These are phyloP conservation scores for Seiridium cupressi DNA, from an alignment of 2,329 filamentous ascomycete species.

Conservation along the genomic window DNA sequence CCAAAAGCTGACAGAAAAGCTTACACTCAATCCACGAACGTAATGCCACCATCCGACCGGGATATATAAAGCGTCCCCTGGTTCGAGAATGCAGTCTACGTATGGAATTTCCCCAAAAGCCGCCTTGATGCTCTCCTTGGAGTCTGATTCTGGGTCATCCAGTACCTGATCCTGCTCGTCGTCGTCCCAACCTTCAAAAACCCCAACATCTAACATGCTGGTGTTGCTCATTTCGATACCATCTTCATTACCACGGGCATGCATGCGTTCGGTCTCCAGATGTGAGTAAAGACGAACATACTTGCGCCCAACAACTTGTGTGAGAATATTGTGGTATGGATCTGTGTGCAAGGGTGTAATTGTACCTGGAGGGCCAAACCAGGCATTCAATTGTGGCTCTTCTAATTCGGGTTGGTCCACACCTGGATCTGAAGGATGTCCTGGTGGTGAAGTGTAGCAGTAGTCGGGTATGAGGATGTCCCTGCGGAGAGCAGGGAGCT, in stretches of 20 bases:
- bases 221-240: constrained; percentile 94
- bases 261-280: constrained; percentile 52
- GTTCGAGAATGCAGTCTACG: constrained; percentile 73
- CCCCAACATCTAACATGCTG: constrained; percentile 72
- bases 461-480: constrained; percentile 84
- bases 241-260: constrained; percentile 60
- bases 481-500: constrained; percentile 72
- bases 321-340: constrained; percentile 88
- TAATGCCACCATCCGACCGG: constrained; percentile 99
- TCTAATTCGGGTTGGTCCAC: constrained; percentile 41
- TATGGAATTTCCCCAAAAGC: constrained; percentile 61
- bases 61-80: constrained; percentile 85
- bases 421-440: constrained; percentile 39
- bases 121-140: constrained; percentile 21
- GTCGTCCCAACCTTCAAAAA: constrained; percentile 60
- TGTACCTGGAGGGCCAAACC: constrained; percentile 85
- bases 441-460: constrained; percentile 71
- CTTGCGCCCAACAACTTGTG: constrained; percentile 86
- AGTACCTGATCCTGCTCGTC: neutral
- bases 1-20: constrained; percentile 97
- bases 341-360: constrained; percentile 94
- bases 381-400: constrained; percentile 78
- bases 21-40: constrained; percentile 78
- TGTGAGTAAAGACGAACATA: constrained; percentile 89
- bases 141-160: constrained; percentile 9